Percentiles rank a stretch among this genome's conserved stretches.
Conservation (phyloP, 495 filamentous ascomycete genomes). For the Aspergillus bertholletiae region DNA sequence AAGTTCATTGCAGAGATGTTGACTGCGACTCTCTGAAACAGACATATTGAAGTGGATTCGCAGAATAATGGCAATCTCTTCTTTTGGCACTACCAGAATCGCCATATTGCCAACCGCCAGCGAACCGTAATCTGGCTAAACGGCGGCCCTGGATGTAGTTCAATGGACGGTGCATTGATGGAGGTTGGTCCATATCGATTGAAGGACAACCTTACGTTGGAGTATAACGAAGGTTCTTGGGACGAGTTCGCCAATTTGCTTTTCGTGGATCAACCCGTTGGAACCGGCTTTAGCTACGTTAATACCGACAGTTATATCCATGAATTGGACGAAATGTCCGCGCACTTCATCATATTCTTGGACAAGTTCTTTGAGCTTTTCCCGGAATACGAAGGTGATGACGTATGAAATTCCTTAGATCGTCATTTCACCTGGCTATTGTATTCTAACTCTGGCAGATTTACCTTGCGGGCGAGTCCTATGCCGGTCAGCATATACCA, state of each 20-base stretch:
- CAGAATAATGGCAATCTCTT: constrained; percentile 88
- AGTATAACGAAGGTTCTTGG: constrained; percentile 89
- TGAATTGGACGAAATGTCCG: constrained; percentile 84
- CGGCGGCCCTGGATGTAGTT: constrained; percentile 93
- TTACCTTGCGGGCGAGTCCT: constrained; percentile 93
- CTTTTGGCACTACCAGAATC: constrained; percentile 97
- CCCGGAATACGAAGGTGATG: constrained; percentile 87
- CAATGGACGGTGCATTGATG: constrained; percentile 96
- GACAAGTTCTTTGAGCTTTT: constrained; percentile 88
- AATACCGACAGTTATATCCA: constrained; percentile 80
- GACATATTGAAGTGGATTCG: constrained; percentile 85
- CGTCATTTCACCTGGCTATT: constrained; percentile 4
- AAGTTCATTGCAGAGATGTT: constrained; percentile 13
- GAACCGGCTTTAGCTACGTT: constrained; percentile 94
- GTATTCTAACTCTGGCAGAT: constrained; percentile 56
- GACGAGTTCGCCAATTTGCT: constrained; percentile 95
- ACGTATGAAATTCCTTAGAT: constrained; percentile 55
- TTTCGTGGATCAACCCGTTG: constrained; percentile 95
- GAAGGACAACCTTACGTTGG: constrained; percentile 67
- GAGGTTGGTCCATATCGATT: constrained; percentile 92
- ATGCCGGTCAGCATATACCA: constrained; percentile 94
- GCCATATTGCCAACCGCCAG: constrained; percentile 88
- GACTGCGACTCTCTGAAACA: constrained; percentile 32
- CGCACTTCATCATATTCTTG: constrained; percentile 82
- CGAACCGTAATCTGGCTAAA: constrained; percentile 97